Conservation (phyloP, 1,284 basidiomycete species). For the Ceraceosorus guamensis region DNA sequence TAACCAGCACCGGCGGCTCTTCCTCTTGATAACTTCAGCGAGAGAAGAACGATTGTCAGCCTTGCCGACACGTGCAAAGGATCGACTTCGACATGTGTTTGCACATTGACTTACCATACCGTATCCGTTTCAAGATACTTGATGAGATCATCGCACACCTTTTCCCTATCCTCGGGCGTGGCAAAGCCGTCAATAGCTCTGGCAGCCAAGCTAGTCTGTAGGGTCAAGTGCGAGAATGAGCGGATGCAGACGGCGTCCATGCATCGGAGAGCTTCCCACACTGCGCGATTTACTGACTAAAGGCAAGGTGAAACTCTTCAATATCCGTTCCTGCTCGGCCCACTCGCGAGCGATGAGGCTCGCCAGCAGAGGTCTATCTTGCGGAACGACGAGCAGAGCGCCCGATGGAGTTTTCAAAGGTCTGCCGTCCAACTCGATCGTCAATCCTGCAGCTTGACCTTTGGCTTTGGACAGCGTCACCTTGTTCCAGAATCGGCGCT, state of each 20-base stretch:
- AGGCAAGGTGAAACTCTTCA: slow-evolving; percentile 86
- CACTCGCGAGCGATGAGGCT: slow-evolving; percentile 86
- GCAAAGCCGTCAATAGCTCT: slow-evolving; percentile 76
- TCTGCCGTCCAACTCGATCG: slow-evolving; percentile 71
- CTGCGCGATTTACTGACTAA: slow-evolving; percentile 58
- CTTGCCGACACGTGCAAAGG: background rate
- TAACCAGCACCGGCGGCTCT: slow-evolving; percentile 66
- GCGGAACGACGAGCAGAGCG: slow-evolving; percentile 65
- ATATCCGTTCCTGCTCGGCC: slow-evolving; percentile 77
- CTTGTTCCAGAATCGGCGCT: slow-evolving; percentile 9
- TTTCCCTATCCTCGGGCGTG: slow-evolving; percentile 57
- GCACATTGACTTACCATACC: slow-evolving; percentile 61
- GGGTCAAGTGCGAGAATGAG: background rate
- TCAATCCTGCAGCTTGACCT: background rate
- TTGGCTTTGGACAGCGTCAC: slow-evolving; percentile 4
- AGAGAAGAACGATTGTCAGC: slow-evolving; percentile 1
- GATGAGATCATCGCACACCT: slow-evolving; percentile 67
- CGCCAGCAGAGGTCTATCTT: slow-evolving; percentile 65
- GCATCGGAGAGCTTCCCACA: slow-evolving; percentile 7
- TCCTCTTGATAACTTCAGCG: slow-evolving; percentile 69
- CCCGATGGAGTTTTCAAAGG: slow-evolving; percentile 81
- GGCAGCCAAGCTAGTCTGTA: slow-evolving; percentile 61
- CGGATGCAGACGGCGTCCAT: background rate
- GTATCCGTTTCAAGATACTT: slow-evolving; percentile 93
- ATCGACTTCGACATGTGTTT: too few relatives aligned